phyloP scores from a whole-genome alignment of 2,329 filamentous ascomycete species.

The Epichloe sp. region DNA sequence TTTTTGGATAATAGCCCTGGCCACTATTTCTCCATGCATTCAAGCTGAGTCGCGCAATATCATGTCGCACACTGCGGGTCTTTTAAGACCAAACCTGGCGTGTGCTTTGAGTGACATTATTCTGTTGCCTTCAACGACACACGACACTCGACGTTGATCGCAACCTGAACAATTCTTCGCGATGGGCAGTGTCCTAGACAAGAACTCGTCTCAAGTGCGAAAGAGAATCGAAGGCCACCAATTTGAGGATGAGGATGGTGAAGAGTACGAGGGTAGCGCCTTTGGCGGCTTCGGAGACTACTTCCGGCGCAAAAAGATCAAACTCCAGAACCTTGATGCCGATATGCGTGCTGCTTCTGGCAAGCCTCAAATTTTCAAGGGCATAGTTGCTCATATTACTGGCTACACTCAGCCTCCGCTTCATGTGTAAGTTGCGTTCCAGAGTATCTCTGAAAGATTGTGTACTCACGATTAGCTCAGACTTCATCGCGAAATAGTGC shows the following conservation, averaged over 20 bases:
- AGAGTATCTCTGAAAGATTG: not conserved
- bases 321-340: slow-evolving; percentile 86
- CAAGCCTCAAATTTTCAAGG: slow-evolving; percentile 78
- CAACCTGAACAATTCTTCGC: not conserved
- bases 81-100: not conserved
- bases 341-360: slow-evolving; percentile 57
- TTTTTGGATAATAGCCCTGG: not conserved
- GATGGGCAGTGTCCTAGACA: slow-evolving; percentile 50
- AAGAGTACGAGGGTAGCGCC: slow-evolving; percentile 77
- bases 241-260: slow-evolving; percentile 71
- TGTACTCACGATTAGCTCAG: slow-evolving; percentile 17
- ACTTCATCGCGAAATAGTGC: slow-evolving; percentile 75
- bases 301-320: slow-evolving; percentile 90
- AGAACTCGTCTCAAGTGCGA: slow-evolving; percentile 47
- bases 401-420: slow-evolving; percentile 93
- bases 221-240: slow-evolving; percentile 52
- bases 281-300: slow-evolving; percentile 90
- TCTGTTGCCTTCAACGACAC: too few species aligned
- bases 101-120: too few species aligned
- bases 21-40: not conserved
- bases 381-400: slow-evolving; percentile 81
- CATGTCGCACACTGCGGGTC: not conserved
- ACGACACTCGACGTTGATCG: not conserved
- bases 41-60: not conserved
- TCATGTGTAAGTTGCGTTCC: slow-evolving; percentile 43